Conservation (phyloP, 108 stramenopile genomes). For the Thalassiosira profunda region DNA sequence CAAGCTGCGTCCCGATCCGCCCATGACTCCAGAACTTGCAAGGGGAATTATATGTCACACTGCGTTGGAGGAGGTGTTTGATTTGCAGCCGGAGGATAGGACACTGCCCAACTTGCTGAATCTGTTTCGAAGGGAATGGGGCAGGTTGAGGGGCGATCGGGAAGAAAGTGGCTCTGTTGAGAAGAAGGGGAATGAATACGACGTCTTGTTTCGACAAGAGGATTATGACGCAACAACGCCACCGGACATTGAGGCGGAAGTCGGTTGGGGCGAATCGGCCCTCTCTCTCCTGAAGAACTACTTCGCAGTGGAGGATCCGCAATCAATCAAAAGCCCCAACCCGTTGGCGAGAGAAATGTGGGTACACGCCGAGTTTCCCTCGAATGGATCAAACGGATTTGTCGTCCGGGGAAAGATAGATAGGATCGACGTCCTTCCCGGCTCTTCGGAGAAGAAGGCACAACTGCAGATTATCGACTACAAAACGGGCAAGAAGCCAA, state of each 20-base stretch:
- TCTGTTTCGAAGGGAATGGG: conserved; percentile 78
- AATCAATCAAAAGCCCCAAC: conserved; percentile 47
- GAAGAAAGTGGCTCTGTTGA: background rate
- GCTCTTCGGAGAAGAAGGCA: conserved; percentile 27
- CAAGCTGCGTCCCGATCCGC: conserved; percentile 61
- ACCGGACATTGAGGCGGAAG: conserved; percentile 66
- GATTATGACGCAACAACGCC: conserved; percentile 15
- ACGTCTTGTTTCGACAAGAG: conserved; percentile 57
- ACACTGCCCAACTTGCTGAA: conserved; percentile 77
- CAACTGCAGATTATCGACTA: conserved; percentile 80
- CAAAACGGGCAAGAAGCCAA: conserved; percentile 92
- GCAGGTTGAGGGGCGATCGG: conserved; percentile 14
- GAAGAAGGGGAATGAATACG: conserved; percentile 52
- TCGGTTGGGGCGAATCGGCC: conserved; percentile 77
- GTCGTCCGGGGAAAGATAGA: conserved; percentile 86
- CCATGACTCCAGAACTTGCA: conserved; percentile 61
- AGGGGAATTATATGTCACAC: conserved; percentile 82
- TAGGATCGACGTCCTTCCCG: conserved; percentile 76
- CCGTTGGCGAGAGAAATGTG: conserved; percentile 81
- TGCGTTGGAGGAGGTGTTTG: conserved; percentile 87
- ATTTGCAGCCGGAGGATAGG: conserved; percentile 73
- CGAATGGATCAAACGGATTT: conserved; percentile 18
- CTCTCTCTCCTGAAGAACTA: conserved; percentile 81
- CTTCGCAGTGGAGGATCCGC: conserved; percentile 75
- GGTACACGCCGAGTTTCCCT: conserved; percentile 60